Evolutionary conservation across 148 eudicot species (phyloP), one percentile per base, ranked within the genome.

Genomic region (Hydrangea macrophylla): DNA sequence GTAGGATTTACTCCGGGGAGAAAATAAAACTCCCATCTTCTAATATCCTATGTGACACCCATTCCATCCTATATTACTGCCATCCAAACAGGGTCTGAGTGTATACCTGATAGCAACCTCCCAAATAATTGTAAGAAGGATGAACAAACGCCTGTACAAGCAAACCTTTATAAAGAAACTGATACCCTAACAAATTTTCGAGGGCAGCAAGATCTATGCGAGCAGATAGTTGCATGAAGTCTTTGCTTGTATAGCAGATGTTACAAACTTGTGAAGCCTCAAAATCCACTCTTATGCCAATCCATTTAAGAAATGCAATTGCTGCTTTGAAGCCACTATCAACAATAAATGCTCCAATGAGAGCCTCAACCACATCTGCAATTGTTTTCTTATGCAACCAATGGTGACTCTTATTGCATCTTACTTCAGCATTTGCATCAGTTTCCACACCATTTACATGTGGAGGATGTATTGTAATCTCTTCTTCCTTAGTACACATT

Each of bases 71-170:
- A n/a, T n/a, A n/a, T n/a, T n/a, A n/a, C n/a, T n/a, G n/a, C n/a
- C n/a, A n/a, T n/a, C n/a, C n/a, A n/a, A n/a, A n/a, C n/a, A n/a
- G n/a, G n/a, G n/a, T n/a, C n/a, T n/a, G 11, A 62, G 3, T n/a
- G 15, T 26, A 31, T 69, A 94, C 99, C 97, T 94, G 99, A 73
- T 94, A 94, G 72, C 99, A 94, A 31, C 99, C 97, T 35, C 98
- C 99, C 66, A 40, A 70, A 58, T 77, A 90, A 42, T 64, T 72
- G 81, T 79, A 88, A 9, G 99, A 94, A 62, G 99, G 96, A 78
- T 94, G 99, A 71, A 94, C 68, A 75, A 94, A 82, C 28, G 99
- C 99, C 81, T 88, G 97, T 31, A 89, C 68, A 72, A 89, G 91
- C 75, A 94, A 80, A 68, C 99, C 99, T 75, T 76, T 85, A 76